Base-by-base conservation (phyloP, 306 rosid genomes). In the Ochetophila trinervis region DNA sequence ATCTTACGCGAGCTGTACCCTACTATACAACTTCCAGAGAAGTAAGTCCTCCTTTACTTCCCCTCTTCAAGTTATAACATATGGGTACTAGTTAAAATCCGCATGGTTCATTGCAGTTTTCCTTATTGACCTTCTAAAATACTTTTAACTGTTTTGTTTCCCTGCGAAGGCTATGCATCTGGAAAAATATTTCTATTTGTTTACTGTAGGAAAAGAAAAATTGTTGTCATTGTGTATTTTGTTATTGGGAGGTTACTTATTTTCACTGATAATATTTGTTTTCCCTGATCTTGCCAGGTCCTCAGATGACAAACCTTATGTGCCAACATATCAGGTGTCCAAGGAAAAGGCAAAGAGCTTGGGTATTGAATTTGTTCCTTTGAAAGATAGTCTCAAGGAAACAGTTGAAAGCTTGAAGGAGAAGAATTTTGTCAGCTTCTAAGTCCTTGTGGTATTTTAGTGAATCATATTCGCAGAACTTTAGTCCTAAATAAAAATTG, bases 391-490 rank as follows among this genome's bases (percentile, higher is more conserved):
- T 67, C 55, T 88, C 44, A 76, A 62, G 78, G 91, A 85, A 56
- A 86, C 91, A 30, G 88, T 91, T 62, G 97, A 91, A 68, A 79
- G 85, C 78, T 72, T 88, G 61, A 79, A 81, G 78, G 84, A 78
- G 24, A 91, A 83, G 78, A 73, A 69, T 18, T 74, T 91, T 53
- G 22, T 75, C 32, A 65, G 66, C 60, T 84, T 87, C 59, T 87
- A 74, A 81, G 19, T 48, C 15, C 1, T 48, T n/a, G 63, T 49
- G 21, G 23, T 16, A 50, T 12, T 12, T 10, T 37, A 8, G 1
- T 40, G 45, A 12, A 1, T 9, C 10, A 40, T 0, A 9, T 9
- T 2, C 12, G 8, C 3, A 12, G 45, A 40, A 8, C 45, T 40
- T 40, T 10, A 8, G 45, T 40, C 45, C 14, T 10, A 40, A 40